These are phyloP conservation scores for Triticum urartu DNA, from an alignment of 176 grass and related monocot species.

Conservation along the genomic window DNA sequence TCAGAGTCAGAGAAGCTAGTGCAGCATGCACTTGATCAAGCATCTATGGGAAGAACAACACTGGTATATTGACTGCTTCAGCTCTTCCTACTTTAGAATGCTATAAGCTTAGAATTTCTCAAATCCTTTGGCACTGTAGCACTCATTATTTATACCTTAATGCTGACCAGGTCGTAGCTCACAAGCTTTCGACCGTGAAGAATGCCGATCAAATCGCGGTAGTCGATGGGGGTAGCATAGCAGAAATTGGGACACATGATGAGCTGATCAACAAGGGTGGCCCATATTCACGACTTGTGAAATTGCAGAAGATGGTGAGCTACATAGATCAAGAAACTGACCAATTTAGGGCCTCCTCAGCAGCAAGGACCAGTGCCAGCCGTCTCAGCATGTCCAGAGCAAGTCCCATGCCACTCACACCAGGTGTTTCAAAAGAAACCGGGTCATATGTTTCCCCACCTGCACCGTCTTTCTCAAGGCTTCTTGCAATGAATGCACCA, in stretches of 20 bases:
- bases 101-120: not conserved
- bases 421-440: conserved; percentile 41
- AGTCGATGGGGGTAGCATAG: conserved; percentile 73
- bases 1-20: conserved; percentile 96
- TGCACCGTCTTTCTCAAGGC: conserved; percentile 86
- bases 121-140: not conserved
- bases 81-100: conserved; percentile 5
- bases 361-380: conserved; percentile 74
- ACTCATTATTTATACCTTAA: conserved; percentile 32
- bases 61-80: conserved; percentile 42
- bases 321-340: conserved; percentile 91
- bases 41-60: conserved; percentile 98
- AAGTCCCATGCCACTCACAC: conserved; percentile 77
- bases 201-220: conserved; percentile 93
- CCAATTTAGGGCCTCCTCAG: conserved; percentile 60
- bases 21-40: conserved; percentile 93
- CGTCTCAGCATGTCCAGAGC: conserved; percentile 76
- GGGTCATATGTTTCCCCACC: conserved; percentile 36
- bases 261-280: conserved; percentile 76
- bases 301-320: conserved; percentile 91
- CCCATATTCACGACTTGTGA: conserved; percentile 83
- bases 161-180: conserved; percentile 80
- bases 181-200: conserved; percentile 97
- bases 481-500: conserved; percentile 88
- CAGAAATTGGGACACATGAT: conserved; percentile 91